A percentile compares a stretch with the other conserved stretches of the same genome.
These are phyloP conservation scores for Phytophthora palmivora DNA, from an alignment of 352 stramenopile genomes.

Conservation along the genomic window DNA sequence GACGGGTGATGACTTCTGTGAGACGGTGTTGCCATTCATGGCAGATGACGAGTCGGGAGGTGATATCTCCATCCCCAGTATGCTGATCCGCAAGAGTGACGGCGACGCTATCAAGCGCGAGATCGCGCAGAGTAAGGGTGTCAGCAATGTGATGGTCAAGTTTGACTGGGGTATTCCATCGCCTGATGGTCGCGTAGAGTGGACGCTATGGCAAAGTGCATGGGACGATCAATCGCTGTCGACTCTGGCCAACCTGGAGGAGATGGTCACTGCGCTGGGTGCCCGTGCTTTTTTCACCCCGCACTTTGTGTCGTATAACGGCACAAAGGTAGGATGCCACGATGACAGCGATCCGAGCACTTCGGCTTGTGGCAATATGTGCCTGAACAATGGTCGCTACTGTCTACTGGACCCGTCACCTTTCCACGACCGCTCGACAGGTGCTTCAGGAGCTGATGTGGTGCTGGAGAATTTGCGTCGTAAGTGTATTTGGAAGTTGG, in stretches of 20 bases:
- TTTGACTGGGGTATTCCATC: constrained; percentile 95
- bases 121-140: constrained; percentile 79
- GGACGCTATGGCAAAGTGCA: constrained; percentile 96
- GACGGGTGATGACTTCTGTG: constrained; percentile 86
- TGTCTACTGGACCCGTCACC: constrained; percentile 95
- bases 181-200: constrained; percentile 96
- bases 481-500: constrained; percentile 96
- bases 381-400: constrained; percentile 97
- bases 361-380: constrained; percentile 95
- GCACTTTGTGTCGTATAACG: constrained; percentile 97
- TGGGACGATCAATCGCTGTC: constrained; percentile 89
- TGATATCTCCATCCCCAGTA: constrained; percentile 97
- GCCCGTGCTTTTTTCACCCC: constrained; percentile 96
- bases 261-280: constrained; percentile 87
- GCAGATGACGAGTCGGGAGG: constrained; percentile 96
- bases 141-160: constrained; percentile 95
- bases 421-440: constrained; percentile 93
- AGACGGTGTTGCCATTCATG: constrained; percentile 90
- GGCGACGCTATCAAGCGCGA: constrained; percentile 93
- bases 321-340: constrained; percentile 92
- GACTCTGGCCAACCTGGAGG: constrained; percentile 86
- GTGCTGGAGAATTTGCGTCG: constrained; percentile 93
- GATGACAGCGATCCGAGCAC: constrained; percentile 58
- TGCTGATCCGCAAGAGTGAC: constrained; percentile 96
- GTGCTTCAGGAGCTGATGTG: constrained; percentile 95